phyloP scores from a whole-genome alignment of 768 basidiomycete species.

The Hortiboletus campestris region DNA sequence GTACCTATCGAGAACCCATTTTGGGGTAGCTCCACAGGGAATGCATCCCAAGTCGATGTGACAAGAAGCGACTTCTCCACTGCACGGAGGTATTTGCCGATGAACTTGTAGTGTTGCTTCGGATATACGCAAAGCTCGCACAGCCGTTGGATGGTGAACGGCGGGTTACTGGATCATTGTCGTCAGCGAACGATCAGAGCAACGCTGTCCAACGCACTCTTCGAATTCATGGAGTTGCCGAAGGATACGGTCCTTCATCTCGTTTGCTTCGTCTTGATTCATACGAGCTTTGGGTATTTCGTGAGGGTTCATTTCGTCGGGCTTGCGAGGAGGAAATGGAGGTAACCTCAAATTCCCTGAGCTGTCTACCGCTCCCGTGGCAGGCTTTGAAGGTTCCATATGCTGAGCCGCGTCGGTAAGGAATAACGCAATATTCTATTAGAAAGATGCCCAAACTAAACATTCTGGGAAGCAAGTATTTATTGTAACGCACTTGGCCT shows the following conservation, averaged over 20 bases:
- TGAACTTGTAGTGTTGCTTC: slow-evolving; percentile 64
- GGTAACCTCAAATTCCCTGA: slow-evolving; percentile 67
- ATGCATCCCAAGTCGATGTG: slow-evolving; percentile 74
- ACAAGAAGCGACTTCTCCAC: slow-evolving; percentile 81
- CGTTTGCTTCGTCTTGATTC: slow-evolving; percentile 57
- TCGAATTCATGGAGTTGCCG: slow-evolving; percentile 72
- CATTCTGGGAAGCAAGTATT: background rate
- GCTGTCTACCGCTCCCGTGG: slow-evolving; percentile 27
- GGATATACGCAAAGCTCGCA: slow-evolving; percentile 79
- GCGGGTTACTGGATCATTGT: slow-evolving; percentile 46
- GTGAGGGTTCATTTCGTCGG: slow-evolving; percentile 46
- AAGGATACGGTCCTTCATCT: slow-evolving; percentile 55
- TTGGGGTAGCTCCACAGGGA: slow-evolving; percentile 45
- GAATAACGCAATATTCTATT: slow-evolving; percentile 52
- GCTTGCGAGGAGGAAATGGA: slow-evolving; percentile 66
- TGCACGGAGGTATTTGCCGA: slow-evolving; percentile 88
- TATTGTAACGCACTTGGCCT: slow-evolving; percentile 46
- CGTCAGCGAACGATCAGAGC: slow-evolving; percentile 4
- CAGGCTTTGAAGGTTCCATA: slow-evolving; percentile 43
- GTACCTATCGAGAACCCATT: slow-evolving; percentile 28
- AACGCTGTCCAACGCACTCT: slow-evolving; percentile 44
- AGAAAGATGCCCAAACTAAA: background rate
- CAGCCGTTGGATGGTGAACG: slow-evolving; percentile 88
- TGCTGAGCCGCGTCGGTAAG: slow-evolving; percentile 37
- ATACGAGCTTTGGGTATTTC: slow-evolving; percentile 59